These are phyloP conservation scores for Dendrocalamus latiflorus DNA, from an alignment of 202 grass and related monocot genomes.

Conservation along the genomic window DNA sequence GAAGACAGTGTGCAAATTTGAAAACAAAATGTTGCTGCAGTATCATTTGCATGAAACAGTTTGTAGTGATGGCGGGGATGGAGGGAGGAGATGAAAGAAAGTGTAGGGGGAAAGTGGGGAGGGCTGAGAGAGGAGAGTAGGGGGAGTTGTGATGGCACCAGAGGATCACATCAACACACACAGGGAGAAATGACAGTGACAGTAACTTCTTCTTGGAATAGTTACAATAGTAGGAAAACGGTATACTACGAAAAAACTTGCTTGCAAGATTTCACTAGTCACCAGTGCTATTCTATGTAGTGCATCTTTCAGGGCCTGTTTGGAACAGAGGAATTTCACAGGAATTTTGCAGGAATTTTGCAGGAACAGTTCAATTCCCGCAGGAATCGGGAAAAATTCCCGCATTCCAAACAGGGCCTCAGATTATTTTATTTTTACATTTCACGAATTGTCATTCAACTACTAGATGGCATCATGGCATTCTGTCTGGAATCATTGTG, in stretches of 20 bases:
- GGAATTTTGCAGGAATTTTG: no score
- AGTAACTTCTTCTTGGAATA: background rate
- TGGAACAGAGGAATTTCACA: no score
- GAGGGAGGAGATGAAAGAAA: no score
- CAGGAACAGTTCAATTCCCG: no score
- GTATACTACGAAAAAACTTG: background rate
- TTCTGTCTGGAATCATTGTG: slow-evolving; percentile 5
- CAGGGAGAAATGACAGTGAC: background rate
- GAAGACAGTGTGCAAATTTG: no score
- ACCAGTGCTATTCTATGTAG: no score
- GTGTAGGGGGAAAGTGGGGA: slow-evolving; percentile 14
- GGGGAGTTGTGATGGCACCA: slow-evolving; percentile 1
- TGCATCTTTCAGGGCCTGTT: background rate
- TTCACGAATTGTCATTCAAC: background rate
- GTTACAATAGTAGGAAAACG: background rate
- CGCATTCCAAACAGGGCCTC: no score
- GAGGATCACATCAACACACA: slow-evolving; percentile 42
- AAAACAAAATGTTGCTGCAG: no score
- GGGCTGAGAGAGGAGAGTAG: background rate
- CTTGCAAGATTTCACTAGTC: no score
- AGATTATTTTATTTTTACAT: background rate
- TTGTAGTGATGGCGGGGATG: no score
- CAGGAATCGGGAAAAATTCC: no score
- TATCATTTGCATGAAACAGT: no score
- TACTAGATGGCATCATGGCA: background rate